These are phyloP conservation scores for Aspergillus awamori DNA, from an alignment of 2,329 filamentous ascomycete genomes.

Conservation along the genomic window DNA sequence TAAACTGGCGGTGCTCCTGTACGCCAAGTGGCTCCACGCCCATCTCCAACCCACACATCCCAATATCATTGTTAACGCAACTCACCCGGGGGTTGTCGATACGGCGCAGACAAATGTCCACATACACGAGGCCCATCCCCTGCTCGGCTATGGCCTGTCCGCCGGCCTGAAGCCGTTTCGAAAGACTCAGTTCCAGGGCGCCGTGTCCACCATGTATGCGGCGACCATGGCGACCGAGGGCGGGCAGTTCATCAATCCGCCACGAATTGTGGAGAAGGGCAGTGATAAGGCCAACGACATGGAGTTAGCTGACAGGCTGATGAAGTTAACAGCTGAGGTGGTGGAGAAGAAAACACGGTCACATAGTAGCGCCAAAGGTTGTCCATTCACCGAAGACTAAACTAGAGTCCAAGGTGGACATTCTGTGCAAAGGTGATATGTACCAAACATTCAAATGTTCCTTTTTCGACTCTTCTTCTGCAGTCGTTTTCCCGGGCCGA, in stretches of 20 bases:
- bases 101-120: slow-evolving; percentile 6
- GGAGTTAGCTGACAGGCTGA: neutral
- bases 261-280: slow-evolving; percentile 1
- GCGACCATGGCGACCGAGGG: slow-evolving; percentile 5
- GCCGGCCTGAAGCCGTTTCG: slow-evolving; percentile 1
- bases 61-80: slow-evolving; percentile 5
- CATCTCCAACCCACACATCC: slow-evolving; percentile 4
- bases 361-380: slow-evolving; percentile 6
- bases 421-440: too few species aligned
- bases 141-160: slow-evolving; percentile 4
- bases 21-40: slow-evolving; percentile 4
- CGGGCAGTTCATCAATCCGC: neutral
- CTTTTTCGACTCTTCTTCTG: too few species aligned
- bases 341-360: slow-evolving; percentile 3
- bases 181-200: slow-evolving; percentile 7
- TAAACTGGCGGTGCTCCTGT: slow-evolving; percentile 2
- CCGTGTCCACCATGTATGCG: slow-evolving; percentile 9
- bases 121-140: neutral
- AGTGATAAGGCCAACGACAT: slow-evolving; percentile 7
- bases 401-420: neutral
- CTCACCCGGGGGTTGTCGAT: slow-evolving; percentile 1
- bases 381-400: slow-evolving; percentile 5
- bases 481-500: too few species aligned
- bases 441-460: too few species aligned
- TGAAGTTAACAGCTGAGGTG: slow-evolving; percentile 6